Conservation (phyloP, 1,139 yeast species). For the Sugiyamaella paludigena region DNA sequence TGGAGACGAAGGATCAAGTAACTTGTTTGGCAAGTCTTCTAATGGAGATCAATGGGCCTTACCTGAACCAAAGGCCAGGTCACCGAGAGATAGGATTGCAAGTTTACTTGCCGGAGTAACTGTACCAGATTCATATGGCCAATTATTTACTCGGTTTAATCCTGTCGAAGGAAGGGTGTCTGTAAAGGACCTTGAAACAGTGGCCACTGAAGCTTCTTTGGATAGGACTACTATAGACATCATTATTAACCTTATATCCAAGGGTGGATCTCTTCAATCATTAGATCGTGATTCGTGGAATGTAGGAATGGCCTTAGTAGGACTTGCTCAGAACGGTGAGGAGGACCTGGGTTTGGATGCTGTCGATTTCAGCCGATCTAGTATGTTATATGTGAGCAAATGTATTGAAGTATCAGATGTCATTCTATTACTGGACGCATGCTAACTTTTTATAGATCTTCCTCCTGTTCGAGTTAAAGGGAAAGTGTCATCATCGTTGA, state of each 20-base stretch:
- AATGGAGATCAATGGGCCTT: constrained; percentile 17
- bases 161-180: constrained; percentile 19
- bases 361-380: constrained; percentile 21
- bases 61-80: constrained; percentile 13
- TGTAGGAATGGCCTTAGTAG: constrained; percentile 37
- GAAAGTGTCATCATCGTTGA: background rate
- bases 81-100: constrained; percentile 12
- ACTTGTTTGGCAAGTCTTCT: constrained; percentile 5
- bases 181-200: constrained; percentile 13
- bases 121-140: constrained; percentile 20
- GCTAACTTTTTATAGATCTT: background rate
- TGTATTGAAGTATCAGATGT: too few relatives aligned
- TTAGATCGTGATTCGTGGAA: constrained; percentile 31
- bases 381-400: too few relatives aligned
- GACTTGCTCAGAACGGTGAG: constrained; percentile 38
- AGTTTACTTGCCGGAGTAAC: constrained; percentile 16
- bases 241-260: constrained; percentile 9
- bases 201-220: constrained; percentile 16
- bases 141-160: constrained; percentile 16
- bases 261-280: constrained; percentile 8
- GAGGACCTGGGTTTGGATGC: constrained; percentile 34
- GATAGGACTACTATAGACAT: background rate
- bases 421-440: too few relatives aligned
- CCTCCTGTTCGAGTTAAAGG: background rate
- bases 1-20: constrained; percentile 20